These are phyloP conservation scores for Eucalyptus decipiens DNA, from an alignment of 345 rosid genomes.

Conservation along the genomic window DNA sequence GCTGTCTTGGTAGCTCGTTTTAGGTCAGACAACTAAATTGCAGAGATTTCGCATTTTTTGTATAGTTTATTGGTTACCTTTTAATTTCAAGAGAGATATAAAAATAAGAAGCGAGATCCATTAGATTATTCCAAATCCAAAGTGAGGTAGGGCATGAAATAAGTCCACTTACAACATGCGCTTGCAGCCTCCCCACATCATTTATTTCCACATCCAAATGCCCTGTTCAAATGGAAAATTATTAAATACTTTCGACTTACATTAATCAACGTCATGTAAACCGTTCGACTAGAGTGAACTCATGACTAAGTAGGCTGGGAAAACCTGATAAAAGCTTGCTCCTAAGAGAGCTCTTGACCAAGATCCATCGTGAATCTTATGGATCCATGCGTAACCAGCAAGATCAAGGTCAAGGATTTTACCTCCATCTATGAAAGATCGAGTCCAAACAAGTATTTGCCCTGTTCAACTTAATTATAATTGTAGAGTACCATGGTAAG, in stretches of 20 bases:
- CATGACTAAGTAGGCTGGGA: neutral
- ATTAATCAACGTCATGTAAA: neutral
- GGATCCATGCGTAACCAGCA: neutral
- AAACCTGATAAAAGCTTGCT: neutral
- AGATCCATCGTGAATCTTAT: neutral
- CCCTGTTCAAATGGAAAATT: neutral
- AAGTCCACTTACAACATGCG: neutral
- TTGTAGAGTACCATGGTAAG: neutral
- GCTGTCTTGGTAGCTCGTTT: neutral
- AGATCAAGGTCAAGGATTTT: neutral
- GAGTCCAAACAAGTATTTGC: neutral
- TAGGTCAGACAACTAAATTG: neutral
- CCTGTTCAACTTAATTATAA: neutral
- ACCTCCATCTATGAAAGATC: neutral
- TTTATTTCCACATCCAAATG: constrained; percentile 10
- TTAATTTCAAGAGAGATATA: neutral
- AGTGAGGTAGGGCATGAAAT: neutral
- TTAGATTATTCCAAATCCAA: neutral
- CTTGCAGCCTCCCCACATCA: constrained; percentile 3
- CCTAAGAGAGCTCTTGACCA: neutral
- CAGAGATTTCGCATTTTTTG: neutral
- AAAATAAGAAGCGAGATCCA: neutral
- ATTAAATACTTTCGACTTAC: neutral
- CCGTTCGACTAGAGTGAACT: neutral
- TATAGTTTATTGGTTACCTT: neutral